A percentile compares a stretch with the other conserved stretches of the same genome.
Conservation (phyloP, 1,284 basidiomycete species). For the Cutaneotrichosporon mucoides region DNA sequence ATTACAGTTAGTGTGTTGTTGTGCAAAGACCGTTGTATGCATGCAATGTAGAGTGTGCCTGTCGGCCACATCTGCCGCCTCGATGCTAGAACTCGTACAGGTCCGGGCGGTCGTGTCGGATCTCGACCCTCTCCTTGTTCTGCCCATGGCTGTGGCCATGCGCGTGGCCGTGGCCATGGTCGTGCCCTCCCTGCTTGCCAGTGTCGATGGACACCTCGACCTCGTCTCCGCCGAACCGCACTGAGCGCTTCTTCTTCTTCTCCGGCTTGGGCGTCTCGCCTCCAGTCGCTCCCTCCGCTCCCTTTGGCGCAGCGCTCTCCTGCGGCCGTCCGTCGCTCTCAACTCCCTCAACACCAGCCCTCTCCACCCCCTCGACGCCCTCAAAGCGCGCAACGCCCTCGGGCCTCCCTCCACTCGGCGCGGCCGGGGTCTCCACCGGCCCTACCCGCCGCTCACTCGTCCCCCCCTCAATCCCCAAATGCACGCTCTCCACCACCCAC, state of each 20-base stretch:
- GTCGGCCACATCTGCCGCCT: no score
- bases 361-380: not conserved
- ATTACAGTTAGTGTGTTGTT: no score
- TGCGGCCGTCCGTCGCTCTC: not conserved
- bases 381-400: no score
- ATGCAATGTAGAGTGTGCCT: not conserved
- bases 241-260: constrained; percentile 33
- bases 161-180: constrained; percentile 18
- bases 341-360: not conserved
- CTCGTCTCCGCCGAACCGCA: constrained; percentile 35
- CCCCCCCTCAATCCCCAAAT: constrained; percentile 88
- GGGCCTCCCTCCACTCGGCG: not conserved
- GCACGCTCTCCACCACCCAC: constrained; percentile 84
- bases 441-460: constrained; percentile 74
- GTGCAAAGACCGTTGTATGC: not conserved
- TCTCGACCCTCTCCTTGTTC: constrained; percentile 18
- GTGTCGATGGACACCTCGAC: not conserved
- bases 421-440: constrained; percentile 16
- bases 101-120: constrained; percentile 50
- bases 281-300: no score
- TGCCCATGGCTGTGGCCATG: constrained; percentile 12
- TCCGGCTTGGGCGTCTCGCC: constrained; percentile 7
- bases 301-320: no score
- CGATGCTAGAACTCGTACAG: constrained; percentile 52
- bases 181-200: not conserved